Base-by-base conservation (phyloP, 2,329 filamentous ascomycete species). In the Colletotrichum destructivum region DNA sequence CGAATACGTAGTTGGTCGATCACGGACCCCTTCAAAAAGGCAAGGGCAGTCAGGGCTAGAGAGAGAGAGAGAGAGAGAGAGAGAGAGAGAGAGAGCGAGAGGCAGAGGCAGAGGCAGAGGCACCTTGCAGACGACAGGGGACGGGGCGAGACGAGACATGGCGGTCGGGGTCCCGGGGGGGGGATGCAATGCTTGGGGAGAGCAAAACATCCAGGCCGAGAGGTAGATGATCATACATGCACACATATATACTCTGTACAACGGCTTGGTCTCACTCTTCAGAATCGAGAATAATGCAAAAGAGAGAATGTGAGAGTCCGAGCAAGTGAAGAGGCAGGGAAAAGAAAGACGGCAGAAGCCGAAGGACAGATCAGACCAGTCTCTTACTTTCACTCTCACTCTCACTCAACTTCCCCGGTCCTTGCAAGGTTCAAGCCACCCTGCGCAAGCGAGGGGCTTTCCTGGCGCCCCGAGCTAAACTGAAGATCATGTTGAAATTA, bases 401-500 rank as follows among this genome's bases (percentile, higher is more conserved):
- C 26, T 26, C 26, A 26, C 26, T 31, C 46, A 42, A 12, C 16
- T 3, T 18, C 18, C 60, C 65, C 60, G 54, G 47, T 72, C 66
- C 65, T 65, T 69, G 60, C 61, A 64, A 72, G 72, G 63, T 51
- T 67, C 61, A 73, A 68, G 66, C 71, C 71, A 73, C 71, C 66
- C 61, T 69, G 66, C 68, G 71, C 72, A 74, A 65, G 73, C 71
- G 73, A 74, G 59, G 71, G 71, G 52, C 31, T 64, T 73, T 73
- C 71, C 71, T 72, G 73, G 73, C 67, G 62, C 66, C 62, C 42
- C 26, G 66, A 63, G 70, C 70, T 74, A 62, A 63, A 66, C 62
- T 62, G 65, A 70, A 73, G 70, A 73, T 72, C 69, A 74, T 66
- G 52, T 66, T 66, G 69, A 61, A 70, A 73, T 73, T 72, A 74